Conservation (phyloP, 495 filamentous ascomycete species). For the Aspergillus bertholletiae region DNA sequence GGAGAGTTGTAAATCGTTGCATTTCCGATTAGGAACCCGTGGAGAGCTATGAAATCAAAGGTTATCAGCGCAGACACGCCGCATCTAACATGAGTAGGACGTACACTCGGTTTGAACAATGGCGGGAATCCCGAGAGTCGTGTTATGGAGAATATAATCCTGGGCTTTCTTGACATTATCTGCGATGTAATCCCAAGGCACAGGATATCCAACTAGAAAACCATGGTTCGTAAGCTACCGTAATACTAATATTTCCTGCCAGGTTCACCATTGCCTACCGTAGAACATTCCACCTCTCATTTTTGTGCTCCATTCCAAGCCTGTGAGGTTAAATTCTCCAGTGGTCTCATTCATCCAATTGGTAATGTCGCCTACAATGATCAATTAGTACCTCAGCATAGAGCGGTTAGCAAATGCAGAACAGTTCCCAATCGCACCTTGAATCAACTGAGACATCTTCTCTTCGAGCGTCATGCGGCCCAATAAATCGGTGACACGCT, state of each 20-base stretch:
- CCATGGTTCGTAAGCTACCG: too few relatives aligned
- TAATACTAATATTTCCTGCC: too few relatives aligned
- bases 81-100: neutral
- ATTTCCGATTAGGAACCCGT: slow-evolving; percentile 66
- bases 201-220: slow-evolving; percentile 64
- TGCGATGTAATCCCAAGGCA: slow-evolving; percentile 58
- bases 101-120: slow-evolving; percentile 64
- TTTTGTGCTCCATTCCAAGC: slow-evolving; percentile 61
- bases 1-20: slow-evolving; percentile 75
- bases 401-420: neutral
- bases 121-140: slow-evolving; percentile 63
- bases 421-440: slow-evolving; percentile 34
- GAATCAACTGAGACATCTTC: slow-evolving; percentile 63
- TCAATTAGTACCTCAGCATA: neutral
- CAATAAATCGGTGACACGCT: slow-evolving; percentile 59
- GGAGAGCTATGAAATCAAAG: slow-evolving; percentile 42
- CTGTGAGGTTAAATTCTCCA: slow-evolving; percentile 59
- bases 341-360: slow-evolving; percentile 65
- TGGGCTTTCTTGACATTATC: slow-evolving; percentile 58
- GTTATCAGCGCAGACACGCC: neutral
- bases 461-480: slow-evolving; percentile 68
- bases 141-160: slow-evolving; percentile 61
- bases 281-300: slow-evolving; percentile 64
- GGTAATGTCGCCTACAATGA: slow-evolving; percentile 51
- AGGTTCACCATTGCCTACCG: too few relatives aligned